Evolutionary conservation across 179 eudicot species (phyloP).

Genomic region (Patellifolia procumbens): DNA sequence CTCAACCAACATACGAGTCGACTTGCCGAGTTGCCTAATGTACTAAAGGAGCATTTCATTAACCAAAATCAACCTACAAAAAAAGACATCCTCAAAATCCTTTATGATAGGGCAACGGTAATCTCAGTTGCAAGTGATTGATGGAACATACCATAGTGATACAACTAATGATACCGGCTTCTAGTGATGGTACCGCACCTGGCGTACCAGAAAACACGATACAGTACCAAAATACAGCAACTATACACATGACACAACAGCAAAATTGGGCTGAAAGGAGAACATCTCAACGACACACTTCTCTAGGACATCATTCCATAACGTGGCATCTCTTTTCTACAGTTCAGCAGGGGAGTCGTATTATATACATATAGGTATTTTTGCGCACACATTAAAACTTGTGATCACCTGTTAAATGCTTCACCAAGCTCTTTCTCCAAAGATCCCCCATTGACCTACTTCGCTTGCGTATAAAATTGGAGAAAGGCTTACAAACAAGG

Average conservation of each 20-base stretch:
- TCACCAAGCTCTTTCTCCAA: conserved; percentile 2
- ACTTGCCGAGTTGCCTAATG: neutral
- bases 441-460: neutral
- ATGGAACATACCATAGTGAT: neutral
- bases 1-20: neutral
- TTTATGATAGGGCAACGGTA: no score
- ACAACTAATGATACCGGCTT: neutral
- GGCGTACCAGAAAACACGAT: neutral
- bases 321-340: neutral
- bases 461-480: conserved; percentile 5
- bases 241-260: neutral
- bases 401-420: conserved; percentile 7
- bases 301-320: neutral
- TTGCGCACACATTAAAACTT: neutral
- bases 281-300: conserved; percentile 8
- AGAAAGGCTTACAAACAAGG: conserved; percentile 3
- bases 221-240: neutral
- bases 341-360: neutral
- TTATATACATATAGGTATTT: neutral
- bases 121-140: no score
- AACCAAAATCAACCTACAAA: neutral
- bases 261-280: neutral
- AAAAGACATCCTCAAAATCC: no score
- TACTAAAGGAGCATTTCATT: neutral
- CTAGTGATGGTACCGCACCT: neutral